A percentile compares a stretch with the other conserved stretches of the same genome.
Conservation (phyloP, 1,284 basidiomycete genomes). For the Ustilago lituana region DNA sequence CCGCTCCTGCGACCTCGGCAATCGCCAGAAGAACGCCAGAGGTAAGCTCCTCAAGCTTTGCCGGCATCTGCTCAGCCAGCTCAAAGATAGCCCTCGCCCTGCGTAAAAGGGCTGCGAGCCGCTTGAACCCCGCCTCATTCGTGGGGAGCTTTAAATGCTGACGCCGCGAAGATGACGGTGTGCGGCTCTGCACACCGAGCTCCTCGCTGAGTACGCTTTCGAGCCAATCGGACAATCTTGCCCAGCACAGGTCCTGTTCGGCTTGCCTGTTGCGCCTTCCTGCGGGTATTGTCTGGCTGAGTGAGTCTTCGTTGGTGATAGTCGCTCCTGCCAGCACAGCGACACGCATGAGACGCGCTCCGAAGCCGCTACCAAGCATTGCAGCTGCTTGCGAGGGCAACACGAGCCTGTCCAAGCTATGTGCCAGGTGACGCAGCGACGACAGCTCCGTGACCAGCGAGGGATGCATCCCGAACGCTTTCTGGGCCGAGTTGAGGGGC, state of each 20-base stretch:
- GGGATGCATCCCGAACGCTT: slow-evolving; percentile 34
- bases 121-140: slow-evolving; percentile 27
- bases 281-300: slow-evolving; percentile 34
- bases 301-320: slow-evolving; percentile 44
- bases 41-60: slow-evolving; percentile 21
- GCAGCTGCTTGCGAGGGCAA: slow-evolving; percentile 51
- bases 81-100: slow-evolving; percentile 29
- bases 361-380: slow-evolving; percentile 39
- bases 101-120: slow-evolving; percentile 21
- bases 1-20: slow-evolving; percentile 11
- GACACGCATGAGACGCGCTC: slow-evolving; percentile 42
- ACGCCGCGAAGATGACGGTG: background rate
- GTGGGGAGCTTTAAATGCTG: slow-evolving; percentile 22
- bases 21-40: slow-evolving; percentile 29
- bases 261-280: slow-evolving; percentile 20
- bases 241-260: slow-evolving; percentile 47
- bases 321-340: slow-evolving; percentile 43
- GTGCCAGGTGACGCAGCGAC: slow-evolving; percentile 47
- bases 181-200: slow-evolving; percentile 19
- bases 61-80: slow-evolving; percentile 37
- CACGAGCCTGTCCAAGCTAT: slow-evolving; percentile 41
- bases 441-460: slow-evolving; percentile 49
- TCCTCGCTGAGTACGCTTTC: slow-evolving; percentile 49
- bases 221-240: slow-evolving; percentile 45
- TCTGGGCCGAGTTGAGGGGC: slow-evolving; percentile 35